Evolutionary conservation across 2,329 filamentous ascomycete species (phyloP), one percentile per base, ranked within the genome.

Genomic region (Fusarium mangiferae): DNA sequence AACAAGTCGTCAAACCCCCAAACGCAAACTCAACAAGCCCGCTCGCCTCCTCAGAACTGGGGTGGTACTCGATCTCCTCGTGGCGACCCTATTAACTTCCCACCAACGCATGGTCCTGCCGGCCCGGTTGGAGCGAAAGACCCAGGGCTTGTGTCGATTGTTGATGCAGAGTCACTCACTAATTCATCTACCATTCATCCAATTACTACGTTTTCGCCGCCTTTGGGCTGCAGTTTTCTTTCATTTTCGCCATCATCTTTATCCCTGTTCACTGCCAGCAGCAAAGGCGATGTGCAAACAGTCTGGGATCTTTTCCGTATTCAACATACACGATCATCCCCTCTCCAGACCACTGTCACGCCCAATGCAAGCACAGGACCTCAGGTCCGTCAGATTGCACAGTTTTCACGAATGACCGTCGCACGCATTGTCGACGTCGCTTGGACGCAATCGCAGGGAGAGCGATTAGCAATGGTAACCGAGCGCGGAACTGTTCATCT

Each of bases 401-500:
- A 95, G 68, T 98, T 97, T 79, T 94, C 94, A 26, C 91, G 96
- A 45, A 93, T 98, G 89, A 98, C 96, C 5, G 93, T 96, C 55
- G 94, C 96, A 7, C 93, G 94, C 61, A 94, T 98, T 62, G 90
- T 98, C 28, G 96, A 98, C 78, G 93, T 98, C 46, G 90, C 91
- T 7, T 99, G 96, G 96, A 92, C 93, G 4, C 89, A 90, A 62
- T 94, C 94, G 7, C 91, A 92, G 63, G 94, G 94, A 28, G 94
- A 97, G 79, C 92, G 93, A 66, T 85, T 97, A 44, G 96, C 95
- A 4, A 91, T 99, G 84, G 91, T 98, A 33, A 98, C 96, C 2
- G 94, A 97, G 78, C 93, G 95, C 76, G 95, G 96, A n/a, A 99
- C 96, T 14, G 91, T 98, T 17, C 96, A 99, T 83, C 89, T 98